These are phyloP conservation scores for Trichosporon inkin DNA, from an alignment of 1,284 basidiomycete genomes.

Conservation along the genomic window DNA sequence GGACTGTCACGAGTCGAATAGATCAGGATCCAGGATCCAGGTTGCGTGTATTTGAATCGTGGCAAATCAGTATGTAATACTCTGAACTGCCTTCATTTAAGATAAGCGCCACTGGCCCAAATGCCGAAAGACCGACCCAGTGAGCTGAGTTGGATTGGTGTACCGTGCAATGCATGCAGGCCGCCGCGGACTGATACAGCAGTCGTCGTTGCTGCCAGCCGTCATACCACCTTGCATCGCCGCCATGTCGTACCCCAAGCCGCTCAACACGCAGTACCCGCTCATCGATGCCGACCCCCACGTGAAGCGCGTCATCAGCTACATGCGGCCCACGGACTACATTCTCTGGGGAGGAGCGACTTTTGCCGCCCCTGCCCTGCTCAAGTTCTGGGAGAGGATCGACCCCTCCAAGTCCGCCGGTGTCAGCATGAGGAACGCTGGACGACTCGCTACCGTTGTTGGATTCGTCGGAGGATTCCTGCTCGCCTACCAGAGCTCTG, in stretches of 20 bases:
- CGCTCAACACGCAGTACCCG: conserved; percentile 67
- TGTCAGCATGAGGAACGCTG: conserved; percentile 42
- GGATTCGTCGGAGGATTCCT: conserved; percentile 84
- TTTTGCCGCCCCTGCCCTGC: conserved; percentile 53
- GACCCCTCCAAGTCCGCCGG: conserved; percentile 42
- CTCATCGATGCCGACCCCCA: conserved; percentile 92
- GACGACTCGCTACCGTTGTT: conserved; percentile 57
- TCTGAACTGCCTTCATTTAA: too few relatives aligned
- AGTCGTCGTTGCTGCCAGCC: not conserved
- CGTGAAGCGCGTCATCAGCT: conserved; percentile 78
- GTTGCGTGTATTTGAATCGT: too few relatives aligned
- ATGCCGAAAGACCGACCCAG: not conserved
- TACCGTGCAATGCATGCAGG: not conserved
- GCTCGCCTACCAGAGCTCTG: conserved; percentile 85
- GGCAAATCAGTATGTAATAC: too few relatives aligned
- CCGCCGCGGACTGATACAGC: not conserved
- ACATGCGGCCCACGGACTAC: conserved; percentile 86
- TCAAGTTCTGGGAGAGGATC: conserved; percentile 24
- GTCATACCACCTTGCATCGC: not conserved
- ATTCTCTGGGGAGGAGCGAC: conserved; percentile 76
- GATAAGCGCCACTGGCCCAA: not conserved
- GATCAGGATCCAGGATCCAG: too few relatives aligned
- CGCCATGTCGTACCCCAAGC: conserved; percentile 49
- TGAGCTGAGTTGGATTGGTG: not conserved
- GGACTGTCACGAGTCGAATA: too few relatives aligned